Percentiles rank a stretch among this genome's conserved stretches.
Evolutionary conservation across 495 filamentous ascomycete genomes (phyloP).

Genomic region (Penicillium pancosmium): DNA sequence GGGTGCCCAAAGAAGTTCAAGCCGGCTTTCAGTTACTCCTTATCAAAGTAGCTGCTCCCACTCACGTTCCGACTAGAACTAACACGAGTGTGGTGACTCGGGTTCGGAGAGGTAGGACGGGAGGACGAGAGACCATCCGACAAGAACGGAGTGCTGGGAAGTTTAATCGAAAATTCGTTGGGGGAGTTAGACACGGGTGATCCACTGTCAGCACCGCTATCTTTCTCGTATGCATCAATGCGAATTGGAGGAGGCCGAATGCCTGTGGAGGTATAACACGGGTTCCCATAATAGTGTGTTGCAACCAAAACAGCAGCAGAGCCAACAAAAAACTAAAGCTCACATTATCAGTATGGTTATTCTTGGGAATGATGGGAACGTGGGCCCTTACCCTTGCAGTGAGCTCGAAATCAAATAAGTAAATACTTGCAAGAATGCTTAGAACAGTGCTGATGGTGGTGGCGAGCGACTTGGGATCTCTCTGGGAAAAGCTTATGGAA

Average conservation of each 20-base stretch:
- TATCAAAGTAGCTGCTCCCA: slow-evolving; percentile 37
- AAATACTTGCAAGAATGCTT: slow-evolving; percentile 80
- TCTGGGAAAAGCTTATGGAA: slow-evolving; percentile 75
- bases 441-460: slow-evolving; percentile 87
- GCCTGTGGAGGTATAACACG: slow-evolving; percentile 31
- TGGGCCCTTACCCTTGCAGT: slow-evolving; percentile 63
- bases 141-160: slow-evolving; percentile 53
- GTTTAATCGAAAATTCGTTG: slow-evolving; percentile 56
- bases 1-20: neutral
- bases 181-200: slow-evolving; percentile 42
- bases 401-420: slow-evolving; percentile 79
- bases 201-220: slow-evolving; percentile 47
- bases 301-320: slow-evolving; percentile 74
- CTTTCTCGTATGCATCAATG: slow-evolving; percentile 76
- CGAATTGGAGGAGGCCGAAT: slow-evolving; percentile 71
- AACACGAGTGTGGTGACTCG: slow-evolving; percentile 54
- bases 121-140: slow-evolving; percentile 63
- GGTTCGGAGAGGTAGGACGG: slow-evolving; percentile 62
- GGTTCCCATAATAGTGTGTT: slow-evolving; percentile 79
- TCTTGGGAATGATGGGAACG: neutral
- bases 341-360: slow-evolving; percentile 25
- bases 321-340: slow-evolving; percentile 76
- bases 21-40: slow-evolving; percentile 22
- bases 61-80: slow-evolving; percentile 38
- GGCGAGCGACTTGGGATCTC: slow-evolving; percentile 80